Base-by-base conservation (phyloP, 2,329 filamentous ascomycete species). In the Oidium heveae region DNA sequence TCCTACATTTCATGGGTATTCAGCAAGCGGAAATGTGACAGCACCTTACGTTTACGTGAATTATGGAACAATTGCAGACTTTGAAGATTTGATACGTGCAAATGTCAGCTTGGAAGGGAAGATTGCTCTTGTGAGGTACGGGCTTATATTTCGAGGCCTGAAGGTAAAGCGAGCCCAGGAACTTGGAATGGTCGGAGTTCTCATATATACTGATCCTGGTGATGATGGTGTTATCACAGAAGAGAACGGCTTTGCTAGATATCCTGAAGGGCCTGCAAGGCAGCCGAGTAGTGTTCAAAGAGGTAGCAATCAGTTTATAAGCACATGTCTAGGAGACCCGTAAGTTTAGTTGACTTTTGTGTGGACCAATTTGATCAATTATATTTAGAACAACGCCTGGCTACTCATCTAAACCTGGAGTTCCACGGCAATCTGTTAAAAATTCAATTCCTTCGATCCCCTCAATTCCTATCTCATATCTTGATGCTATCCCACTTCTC, bases 1-100 rank as follows among this genome's bases (percentile, higher is more conserved):
- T 24, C 87, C 89, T 0, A 89, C 83, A 0, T 96, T 96, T 70
- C 89, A 96, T 64, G 91, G 89, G 54, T 96, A 95, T 67, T 94
- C 86, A 4, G 87, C 87, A 4, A 88, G 74, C 57, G 89, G 89
- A 32, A 94, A 96, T 66, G 89, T 93, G 51, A 95, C 89, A 0
- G 86, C 79, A 2, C 76, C 79, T 15, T 91, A 85, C 59, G 84
- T 94, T 34, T 96, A 82, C 63, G 86, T 85, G 65, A 95, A 95
- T 67, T 94, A 91, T 63, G 89, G 88, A 54, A 91, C 84, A 0
- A 93, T 81, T 64, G 70, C 75, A 59, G 89, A 96, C 65, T 96
- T 81, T 59, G 82, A 91, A 61, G 86, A 94, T 59, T 73, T 96
- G 15, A 63, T 82, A 46, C 74, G 77, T 41, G 82, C 84, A 39